Evolutionary conservation across 2,329 filamentous ascomycete species (phyloP).

Genomic region (Ophiostoma tasmaniense): DNA sequence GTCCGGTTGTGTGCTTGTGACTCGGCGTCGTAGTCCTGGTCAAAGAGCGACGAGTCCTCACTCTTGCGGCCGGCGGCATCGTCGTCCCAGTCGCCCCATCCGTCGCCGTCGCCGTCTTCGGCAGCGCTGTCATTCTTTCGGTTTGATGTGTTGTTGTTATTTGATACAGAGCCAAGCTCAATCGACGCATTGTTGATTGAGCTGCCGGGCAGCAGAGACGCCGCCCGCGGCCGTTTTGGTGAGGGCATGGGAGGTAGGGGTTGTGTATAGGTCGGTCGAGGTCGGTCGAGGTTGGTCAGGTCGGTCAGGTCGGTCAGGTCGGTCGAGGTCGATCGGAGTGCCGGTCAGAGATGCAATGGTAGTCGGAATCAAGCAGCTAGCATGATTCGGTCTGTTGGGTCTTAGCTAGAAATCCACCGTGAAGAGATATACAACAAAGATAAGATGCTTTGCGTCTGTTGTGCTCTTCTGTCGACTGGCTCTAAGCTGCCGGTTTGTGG

Average conservation of each 20-base stretch:
- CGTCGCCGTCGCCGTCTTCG: constrained; percentile 41
- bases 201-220: constrained; percentile 7
- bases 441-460: too few species aligned
- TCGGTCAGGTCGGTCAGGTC: too few species aligned
- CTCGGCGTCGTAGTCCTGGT: constrained; percentile 46
- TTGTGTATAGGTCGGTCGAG: neutral
- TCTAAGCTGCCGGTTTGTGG: neutral
- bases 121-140: constrained; percentile 47
- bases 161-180: constrained; percentile 43
- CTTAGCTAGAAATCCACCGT: too few species aligned
- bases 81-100: constrained; percentile 78
- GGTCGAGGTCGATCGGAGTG: neutral
- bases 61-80: constrained; percentile 42
- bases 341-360: neutral
- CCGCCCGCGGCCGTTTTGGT: constrained; percentile 12
- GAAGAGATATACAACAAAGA: too few species aligned
- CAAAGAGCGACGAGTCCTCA: constrained; percentile 12
- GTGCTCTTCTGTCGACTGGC: too few species aligned
- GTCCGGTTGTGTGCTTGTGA: constrained; percentile 28
- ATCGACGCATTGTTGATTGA: constrained; percentile 32
- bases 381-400: neutral
- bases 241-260: constrained; percentile 14
- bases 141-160: constrained; percentile 26
- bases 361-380: neutral
- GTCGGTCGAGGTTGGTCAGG: neutral